A percentile compares a stretch with the other conserved stretches of the same genome.
phyloP scores from a whole-genome alignment of 2,329 filamentous ascomycete species.

The Trichoderma afroharzianum region DNA sequence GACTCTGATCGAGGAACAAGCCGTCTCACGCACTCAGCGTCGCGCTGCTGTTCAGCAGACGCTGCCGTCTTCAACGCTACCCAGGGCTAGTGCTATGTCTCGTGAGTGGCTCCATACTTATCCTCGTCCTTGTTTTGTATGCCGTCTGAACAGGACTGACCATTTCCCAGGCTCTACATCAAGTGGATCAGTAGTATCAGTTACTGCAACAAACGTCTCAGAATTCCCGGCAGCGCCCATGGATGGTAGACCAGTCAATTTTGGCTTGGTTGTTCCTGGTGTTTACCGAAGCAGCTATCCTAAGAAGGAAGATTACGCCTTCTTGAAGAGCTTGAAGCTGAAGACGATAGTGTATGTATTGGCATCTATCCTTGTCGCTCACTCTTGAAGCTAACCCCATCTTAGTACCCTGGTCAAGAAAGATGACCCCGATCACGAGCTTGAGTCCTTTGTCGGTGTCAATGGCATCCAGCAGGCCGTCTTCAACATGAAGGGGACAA shows the following conservation, averaged over 20 bases:
- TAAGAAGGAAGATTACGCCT: conserved; percentile 63
- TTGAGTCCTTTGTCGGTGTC: conserved; percentile 58
- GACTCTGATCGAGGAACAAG: neutral
- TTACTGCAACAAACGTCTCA: conserved; percentile 9
- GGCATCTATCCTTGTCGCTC: neutral
- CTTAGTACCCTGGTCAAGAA: conserved; percentile 60
- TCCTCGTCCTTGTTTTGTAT: neutral
- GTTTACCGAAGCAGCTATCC: conserved; percentile 85
- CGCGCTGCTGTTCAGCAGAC: neutral
- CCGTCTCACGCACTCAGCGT: neutral
- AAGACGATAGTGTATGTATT: conserved; percentile 72
- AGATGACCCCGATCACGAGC: conserved; percentile 50
- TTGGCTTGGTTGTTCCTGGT: conserved; percentile 68
- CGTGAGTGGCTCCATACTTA: neutral
- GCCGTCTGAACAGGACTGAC: neutral
- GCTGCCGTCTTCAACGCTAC: neutral
- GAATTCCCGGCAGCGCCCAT: conserved; percentile 24
- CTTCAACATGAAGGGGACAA: conserved; percentile 83
- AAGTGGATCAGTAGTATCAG: neutral
- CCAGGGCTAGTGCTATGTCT: neutral
- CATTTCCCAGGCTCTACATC: neutral
- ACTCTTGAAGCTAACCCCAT: neutral
- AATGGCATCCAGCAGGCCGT: conserved; percentile 69
- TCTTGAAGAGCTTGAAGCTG: conserved; percentile 63
- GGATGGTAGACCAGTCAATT: conserved; percentile 60